Percentiles rank a stretch among this genome's conserved stretches.
Evolutionary conservation across 768 basidiomycete genomes (phyloP).

Genomic region (Tulasnella sp.): DNA sequence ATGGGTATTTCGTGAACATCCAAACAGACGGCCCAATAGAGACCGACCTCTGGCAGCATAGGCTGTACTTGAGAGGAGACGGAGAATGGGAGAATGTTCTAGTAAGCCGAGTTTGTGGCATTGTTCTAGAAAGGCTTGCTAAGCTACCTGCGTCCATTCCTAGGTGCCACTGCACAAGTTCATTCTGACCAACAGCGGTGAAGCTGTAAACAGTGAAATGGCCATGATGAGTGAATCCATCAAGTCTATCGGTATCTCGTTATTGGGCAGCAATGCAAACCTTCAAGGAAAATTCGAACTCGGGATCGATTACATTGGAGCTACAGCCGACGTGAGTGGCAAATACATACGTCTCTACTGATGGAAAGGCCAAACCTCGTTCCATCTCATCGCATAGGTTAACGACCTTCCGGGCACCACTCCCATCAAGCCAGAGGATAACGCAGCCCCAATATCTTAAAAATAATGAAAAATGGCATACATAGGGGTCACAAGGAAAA

Average conservation of each 20-base stretch:
- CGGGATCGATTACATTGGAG: slow-evolving; percentile 66
- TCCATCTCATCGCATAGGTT: background rate
- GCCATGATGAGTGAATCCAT: slow-evolving; percentile 65
- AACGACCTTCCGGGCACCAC: background rate
- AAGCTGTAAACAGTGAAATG: slow-evolving; percentile 35
- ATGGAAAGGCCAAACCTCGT: background rate
- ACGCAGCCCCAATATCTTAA: background rate
- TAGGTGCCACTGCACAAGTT: slow-evolving; percentile 67
- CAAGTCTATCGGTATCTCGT: slow-evolving; percentile 72
- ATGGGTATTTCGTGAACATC: slow-evolving; percentile 87
- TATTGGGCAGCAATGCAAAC: slow-evolving; percentile 75
- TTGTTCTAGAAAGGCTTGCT: background rate
- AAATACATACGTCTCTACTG: background rate
- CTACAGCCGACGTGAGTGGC: slow-evolving; percentile 51
- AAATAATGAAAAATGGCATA: background rate
- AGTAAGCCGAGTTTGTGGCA: slow-evolving; percentile 31
- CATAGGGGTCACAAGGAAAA: background rate
- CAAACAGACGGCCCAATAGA: slow-evolving; percentile 76
- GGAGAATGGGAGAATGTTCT: slow-evolving; percentile 73
- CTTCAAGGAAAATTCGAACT: slow-evolving; percentile 69
- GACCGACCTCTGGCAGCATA: slow-evolving; percentile 90
- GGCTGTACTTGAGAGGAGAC: slow-evolving; percentile 61
- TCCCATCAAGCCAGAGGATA: background rate
- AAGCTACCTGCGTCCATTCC: slow-evolving; percentile 9
- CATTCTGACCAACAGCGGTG: slow-evolving; percentile 33